These are phyloP conservation scores for Salvia splendens DNA, from an alignment of 257 asterid species.

Conservation along the genomic window DNA sequence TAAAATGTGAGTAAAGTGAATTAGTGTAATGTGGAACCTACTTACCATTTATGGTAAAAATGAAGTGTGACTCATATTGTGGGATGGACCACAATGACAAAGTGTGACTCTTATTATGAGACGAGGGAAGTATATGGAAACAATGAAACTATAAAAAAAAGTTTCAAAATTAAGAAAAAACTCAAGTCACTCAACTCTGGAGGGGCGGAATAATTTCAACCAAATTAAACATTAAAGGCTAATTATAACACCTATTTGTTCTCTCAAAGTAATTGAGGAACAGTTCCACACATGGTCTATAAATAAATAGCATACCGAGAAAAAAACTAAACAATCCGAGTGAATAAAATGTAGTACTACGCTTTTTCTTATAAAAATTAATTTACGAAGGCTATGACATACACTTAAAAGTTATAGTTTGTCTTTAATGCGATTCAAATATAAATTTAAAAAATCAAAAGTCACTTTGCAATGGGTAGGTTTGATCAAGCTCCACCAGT, in stretches of 20 bases:
- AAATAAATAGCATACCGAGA: background rate
- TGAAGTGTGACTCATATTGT: no score
- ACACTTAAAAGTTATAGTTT: conserved; percentile 21
- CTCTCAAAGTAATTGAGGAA: background rate
- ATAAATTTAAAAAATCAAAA: conserved; percentile 11
- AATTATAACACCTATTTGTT: background rate
- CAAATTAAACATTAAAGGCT: no score
- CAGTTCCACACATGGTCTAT: background rate
- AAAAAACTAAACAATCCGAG: background rate
- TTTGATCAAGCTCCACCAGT: background rate
- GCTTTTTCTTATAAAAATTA: background rate
- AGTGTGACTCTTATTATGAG: no score
- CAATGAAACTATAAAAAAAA: no score
- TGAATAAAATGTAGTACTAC: background rate
- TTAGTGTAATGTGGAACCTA: no score
- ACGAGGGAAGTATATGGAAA: no score
- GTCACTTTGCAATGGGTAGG: background rate
- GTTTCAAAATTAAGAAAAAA: no score
- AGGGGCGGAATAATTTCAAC: no score
- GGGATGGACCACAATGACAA: no score
- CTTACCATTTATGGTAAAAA: no score
- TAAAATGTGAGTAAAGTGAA: no score
- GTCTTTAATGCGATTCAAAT: conserved; percentile 20
- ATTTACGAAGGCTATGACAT: conserved; percentile 30
- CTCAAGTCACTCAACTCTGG: no score